phyloP scores from a whole-genome alignment of 169 alveolate species.

The Cryptosporidium bovis region DNA sequence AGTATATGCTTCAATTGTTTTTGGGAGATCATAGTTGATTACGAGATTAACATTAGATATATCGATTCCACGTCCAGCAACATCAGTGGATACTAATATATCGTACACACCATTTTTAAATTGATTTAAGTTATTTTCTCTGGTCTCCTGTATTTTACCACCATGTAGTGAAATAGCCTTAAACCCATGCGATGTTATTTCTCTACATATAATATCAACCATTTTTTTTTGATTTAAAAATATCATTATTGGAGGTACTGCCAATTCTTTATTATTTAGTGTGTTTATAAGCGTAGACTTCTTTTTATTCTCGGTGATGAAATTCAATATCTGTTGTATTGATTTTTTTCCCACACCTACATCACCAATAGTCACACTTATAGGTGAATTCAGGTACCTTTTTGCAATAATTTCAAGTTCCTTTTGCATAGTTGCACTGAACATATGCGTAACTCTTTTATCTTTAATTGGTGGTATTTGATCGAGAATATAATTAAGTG shows the following conservation, averaged over 20 bases:
- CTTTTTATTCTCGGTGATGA: constrained; percentile 88
- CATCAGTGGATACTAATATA: constrained; percentile 97
- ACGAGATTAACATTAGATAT: constrained; percentile 95
- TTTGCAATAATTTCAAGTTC: constrained; percentile 93
- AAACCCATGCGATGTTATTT: constrained; percentile 72
- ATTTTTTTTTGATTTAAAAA: constrained; percentile 94
- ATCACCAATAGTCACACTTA: constrained; percentile 93
- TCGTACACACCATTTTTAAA: constrained; percentile 91
- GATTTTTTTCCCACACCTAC: constrained; percentile 94
- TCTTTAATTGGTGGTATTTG: constrained; percentile 81
- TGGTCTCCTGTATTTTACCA: constrained; percentile 90
- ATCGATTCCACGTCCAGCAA: constrained; percentile 98
- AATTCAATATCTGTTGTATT: constrained; percentile 91
- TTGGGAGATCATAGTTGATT: constrained; percentile 98
- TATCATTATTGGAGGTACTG: constrained; percentile 93
- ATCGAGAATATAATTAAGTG: constrained; percentile 91
- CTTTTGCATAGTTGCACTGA: constrained; percentile 96
- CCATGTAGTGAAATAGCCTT: constrained; percentile 91
- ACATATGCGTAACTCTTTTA: constrained; percentile 92
- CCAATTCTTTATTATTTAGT: constrained; percentile 62
- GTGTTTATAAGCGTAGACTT: constrained; percentile 81
- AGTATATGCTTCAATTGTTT: constrained; percentile 92
- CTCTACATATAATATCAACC: constrained; percentile 87
- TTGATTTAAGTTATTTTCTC: constrained; percentile 91
- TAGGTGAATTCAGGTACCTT: constrained; percentile 90